Evolutionary conservation across 2,329 filamentous ascomycete species (phyloP), one percentile per base, ranked within the genome.

Genomic region (Aspergillus sp.): DNA sequence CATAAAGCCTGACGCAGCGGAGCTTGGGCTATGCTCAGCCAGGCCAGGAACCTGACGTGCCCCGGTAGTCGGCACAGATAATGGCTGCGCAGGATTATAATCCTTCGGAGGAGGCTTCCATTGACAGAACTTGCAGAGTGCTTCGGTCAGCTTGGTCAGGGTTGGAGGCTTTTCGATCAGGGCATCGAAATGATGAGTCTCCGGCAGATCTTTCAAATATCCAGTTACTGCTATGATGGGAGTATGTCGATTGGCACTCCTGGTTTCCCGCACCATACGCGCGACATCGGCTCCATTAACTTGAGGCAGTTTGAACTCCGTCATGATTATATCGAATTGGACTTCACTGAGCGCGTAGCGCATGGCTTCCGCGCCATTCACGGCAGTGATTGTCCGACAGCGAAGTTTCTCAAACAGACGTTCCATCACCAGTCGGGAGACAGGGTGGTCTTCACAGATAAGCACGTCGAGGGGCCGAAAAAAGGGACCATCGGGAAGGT

Each of bases 361-460:
- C 63, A 96, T 87, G 10, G 93, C 94, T 67, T 99, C 94, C 0
- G 90, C 87, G 1, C 94, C 94, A 61, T 92, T 96, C 3, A 87
- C 82, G 4, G 94, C 93, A 2, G 90, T 91, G 64, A 99, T 94
- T 8, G 93, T 96, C 40, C 94, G 89, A 65, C 94, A 99, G 33
- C 90, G 88, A 33, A 97, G 78, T 73, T 97, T 99, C 71, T 99
- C 94, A 48, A 99, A 81, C 7, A 99, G 77, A 63, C 95, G 94
- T 68, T 99, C 94, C 93, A 99, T 97, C n/a, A 99, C 93, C 77
- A 99, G 86, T 19, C 93, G 84, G 5, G 94, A 96, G 3, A 99
- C 93, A 0, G 94, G 94, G 69, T 99, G 94, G 65, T 99, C 94
- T 73, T 99, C 94, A 68, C 94, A 97, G 47, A 99, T 95, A 47